Evolutionary conservation across 441 rosid genomes (phyloP).

Genomic region (Adansonia grandidieri): DNA sequence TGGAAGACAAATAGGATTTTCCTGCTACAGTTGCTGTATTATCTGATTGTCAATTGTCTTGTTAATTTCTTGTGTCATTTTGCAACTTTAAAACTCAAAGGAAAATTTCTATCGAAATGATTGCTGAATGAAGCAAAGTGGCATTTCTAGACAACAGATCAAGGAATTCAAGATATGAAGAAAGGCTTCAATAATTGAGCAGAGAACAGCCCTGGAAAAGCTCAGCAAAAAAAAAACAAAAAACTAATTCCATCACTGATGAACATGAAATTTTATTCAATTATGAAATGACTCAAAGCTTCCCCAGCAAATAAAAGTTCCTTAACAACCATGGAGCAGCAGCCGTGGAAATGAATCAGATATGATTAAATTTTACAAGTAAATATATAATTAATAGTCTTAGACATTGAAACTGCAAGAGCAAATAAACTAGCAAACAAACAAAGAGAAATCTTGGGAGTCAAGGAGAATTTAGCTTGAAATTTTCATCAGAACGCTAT

Average conservation of each 20-base stretch:
- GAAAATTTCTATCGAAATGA: not conserved
- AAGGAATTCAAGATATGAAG: too few species aligned
- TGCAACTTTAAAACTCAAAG: not conserved
- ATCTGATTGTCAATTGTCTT: not conserved
- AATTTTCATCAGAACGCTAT: constrained; percentile 27
- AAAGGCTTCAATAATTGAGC: not conserved
- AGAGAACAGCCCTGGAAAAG: not conserved
- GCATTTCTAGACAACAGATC: not conserved
- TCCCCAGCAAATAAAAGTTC: not conserved
- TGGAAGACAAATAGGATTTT: too few species aligned
- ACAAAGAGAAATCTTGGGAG: not conserved
- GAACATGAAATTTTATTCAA: not conserved
- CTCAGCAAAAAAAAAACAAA: not conserved
- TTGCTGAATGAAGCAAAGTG: not conserved
- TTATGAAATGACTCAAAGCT: not conserved
- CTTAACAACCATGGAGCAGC: not conserved
- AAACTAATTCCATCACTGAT: not conserved
- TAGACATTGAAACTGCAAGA: not conserved
- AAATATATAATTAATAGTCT: not conserved
- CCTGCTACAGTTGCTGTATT: not conserved
- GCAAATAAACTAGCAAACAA: not conserved
- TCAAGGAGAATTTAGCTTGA: constrained; percentile 20
- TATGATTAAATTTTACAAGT: not conserved
- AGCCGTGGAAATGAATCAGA: not conserved
- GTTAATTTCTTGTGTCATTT: not conserved